Evolutionary conservation across 1,284 basidiomycete species (phyloP), one percentile per base, ranked within the genome.

Genomic region (Hymenochaete sp.): DNA sequence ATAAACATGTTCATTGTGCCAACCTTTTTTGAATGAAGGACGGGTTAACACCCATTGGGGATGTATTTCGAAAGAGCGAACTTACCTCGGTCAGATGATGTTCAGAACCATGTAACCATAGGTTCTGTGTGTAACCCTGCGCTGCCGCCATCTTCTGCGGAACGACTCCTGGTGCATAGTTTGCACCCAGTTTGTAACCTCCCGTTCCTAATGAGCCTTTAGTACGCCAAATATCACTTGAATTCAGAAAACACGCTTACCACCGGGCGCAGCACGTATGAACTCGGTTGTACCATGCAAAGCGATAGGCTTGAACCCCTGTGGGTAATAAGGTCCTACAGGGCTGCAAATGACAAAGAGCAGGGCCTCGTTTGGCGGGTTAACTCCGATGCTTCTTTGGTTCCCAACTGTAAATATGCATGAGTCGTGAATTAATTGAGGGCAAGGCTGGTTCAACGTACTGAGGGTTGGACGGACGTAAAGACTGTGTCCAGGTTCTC

Each of bases 1-100:
- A 90, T 77, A 53, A 98, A 96, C 58, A 95, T 68, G 67, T 99
- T 98, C 96, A 98, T 98, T 1, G 92, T 93, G 24, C 93, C 93
- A 26, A 91, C 86, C 75, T 78, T 29, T 22, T 8, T 9, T 40
- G 18, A 38, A 16, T 33, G 26, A 24, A 2, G 6, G 7, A 13
- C 47, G 13, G 19, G 18, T 31, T 2, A 31, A n/a, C 35, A 19
- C 31, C 29, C 22, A 14, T n/a, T n/a, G n/a, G n/a, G n/a, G n/a
- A n/a, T n/a, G n/a, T n/a, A n/a, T n/a, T n/a, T n/a, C n/a, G 19
- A 18, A n/a, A 19, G 29, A 4, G 29, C 16, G 29, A 38, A 13
- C 50, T 27, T 42, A 73, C 75, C 67, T 89, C 93, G 0, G 92
- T 95, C 43, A 95, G 65, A 57, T 83, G 68, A 59, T 95, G 86